phyloP scores from a whole-genome alignment of 345 rosid genomes.

The Corymbia maculata region DNA sequence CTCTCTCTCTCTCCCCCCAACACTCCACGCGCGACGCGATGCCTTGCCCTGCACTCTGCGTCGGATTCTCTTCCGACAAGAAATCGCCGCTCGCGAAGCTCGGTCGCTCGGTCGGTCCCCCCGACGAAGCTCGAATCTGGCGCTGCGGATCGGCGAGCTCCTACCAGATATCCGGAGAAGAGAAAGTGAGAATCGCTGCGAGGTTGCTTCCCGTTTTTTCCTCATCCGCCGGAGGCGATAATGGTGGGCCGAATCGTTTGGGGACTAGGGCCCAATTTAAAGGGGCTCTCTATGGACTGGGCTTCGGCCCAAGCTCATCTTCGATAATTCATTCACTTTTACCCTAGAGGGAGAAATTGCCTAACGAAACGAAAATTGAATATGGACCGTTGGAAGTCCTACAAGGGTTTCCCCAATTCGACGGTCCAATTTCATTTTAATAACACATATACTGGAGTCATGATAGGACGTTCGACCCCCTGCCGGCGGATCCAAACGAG shows the following conservation, averaged over 20 bases:
- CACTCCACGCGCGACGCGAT: neutral
- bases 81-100: neutral
- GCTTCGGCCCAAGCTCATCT: neutral
- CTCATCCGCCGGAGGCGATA: neutral
- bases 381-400: neutral
- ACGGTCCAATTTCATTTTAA: neutral
- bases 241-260: neutral
- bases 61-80: neutral
- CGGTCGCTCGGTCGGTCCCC: neutral
- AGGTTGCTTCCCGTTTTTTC: neutral
- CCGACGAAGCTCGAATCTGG: neutral
- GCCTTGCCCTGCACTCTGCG: neutral
- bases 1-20: neutral
- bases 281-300: neutral
- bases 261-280: neutral
- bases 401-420: neutral
- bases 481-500: no score
- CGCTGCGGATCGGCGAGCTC: neutral
- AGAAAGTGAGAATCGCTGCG: neutral
- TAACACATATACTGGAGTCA: neutral
- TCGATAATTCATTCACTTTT: neutral
- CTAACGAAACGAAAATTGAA: accelerated
- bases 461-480: no score
- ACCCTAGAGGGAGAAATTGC: neutral
- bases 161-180: neutral